These are phyloP conservation scores for Crepidotus variabilis DNA, from an alignment of 768 basidiomycete genomes.

Conservation along the genomic window DNA sequence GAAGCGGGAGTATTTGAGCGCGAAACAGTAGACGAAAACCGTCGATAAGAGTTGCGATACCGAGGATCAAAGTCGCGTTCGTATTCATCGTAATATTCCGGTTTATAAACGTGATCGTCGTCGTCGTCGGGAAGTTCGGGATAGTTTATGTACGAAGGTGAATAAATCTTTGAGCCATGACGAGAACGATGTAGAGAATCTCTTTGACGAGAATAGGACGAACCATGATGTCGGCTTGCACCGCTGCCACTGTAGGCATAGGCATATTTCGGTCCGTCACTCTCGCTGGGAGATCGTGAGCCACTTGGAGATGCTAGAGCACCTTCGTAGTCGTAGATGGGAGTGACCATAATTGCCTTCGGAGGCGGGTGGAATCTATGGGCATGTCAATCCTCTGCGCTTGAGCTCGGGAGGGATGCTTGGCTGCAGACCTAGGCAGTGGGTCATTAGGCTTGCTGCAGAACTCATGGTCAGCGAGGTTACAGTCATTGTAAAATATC, in stretches of 20 bases:
- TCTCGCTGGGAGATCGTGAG: not conserved
- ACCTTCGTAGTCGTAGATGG: constrained; percentile 19
- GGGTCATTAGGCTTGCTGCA: not conserved
- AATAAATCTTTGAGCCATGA: constrained; percentile 2
- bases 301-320: not conserved
- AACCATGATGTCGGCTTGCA: not conserved
- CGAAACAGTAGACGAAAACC: not conserved
- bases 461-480: not conserved
- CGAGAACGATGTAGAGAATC: not conserved
- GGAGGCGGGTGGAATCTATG: constrained; percentile 21
- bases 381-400: too few species aligned
- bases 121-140: not conserved
- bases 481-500: not conserved
- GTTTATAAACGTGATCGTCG: not conserved
- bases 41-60: not conserved
- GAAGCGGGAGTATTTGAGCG: not conserved
- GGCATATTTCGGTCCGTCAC: not conserved
- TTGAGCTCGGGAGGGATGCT: too few species aligned
- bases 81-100: not conserved
- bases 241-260: not conserved
- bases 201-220: constrained; percentile 5
- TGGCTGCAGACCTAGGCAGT: not conserved
- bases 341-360: constrained; percentile 19
- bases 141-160: not conserved
- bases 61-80: not conserved